Percentiles rank a stretch among this genome's conserved stretches.
Conservation (phyloP, 768 basidiomycete species). For the Fomitopsis pulvina region DNA sequence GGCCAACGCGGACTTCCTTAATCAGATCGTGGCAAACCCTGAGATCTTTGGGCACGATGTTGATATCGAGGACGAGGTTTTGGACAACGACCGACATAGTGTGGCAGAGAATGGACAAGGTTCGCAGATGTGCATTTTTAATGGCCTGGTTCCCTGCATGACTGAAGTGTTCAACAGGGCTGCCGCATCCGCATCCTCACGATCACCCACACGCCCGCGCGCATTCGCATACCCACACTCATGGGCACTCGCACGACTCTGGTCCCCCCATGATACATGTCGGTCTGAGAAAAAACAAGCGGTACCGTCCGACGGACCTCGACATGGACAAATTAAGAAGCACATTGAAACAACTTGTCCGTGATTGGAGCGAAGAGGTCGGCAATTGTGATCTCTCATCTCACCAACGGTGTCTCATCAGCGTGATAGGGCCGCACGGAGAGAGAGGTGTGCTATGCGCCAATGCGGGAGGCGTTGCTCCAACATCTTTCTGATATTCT, state of each 20-base stretch:
- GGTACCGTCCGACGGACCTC: constrained; percentile 52
- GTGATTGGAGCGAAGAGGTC: constrained; percentile 90
- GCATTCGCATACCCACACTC: constrained; percentile 31
- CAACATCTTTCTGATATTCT: constrained; percentile 55
- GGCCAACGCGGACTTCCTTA: constrained; percentile 73
- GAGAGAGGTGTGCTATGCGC: constrained; percentile 72
- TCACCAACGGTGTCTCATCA: not conserved
- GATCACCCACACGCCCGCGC: constrained; percentile 20
- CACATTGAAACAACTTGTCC: constrained; percentile 87
- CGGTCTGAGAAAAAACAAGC: constrained; percentile 18
- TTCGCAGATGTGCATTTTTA: not conserved
- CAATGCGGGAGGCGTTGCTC: constrained; percentile 72
- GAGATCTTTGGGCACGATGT: constrained; percentile 69
- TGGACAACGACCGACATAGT: too few relatives aligned
- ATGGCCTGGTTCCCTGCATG: not conserved
- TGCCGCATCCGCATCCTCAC: constrained; percentile 21
- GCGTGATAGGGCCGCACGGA: constrained; percentile 59
- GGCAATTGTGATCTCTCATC: not conserved
- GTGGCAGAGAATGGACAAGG: not conserved
- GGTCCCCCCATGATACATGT: constrained; percentile 17
- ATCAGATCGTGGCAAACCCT: constrained; percentile 67
- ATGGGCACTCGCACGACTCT: constrained; percentile 17
- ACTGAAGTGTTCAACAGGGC: constrained; percentile 8
- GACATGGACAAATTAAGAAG: constrained; percentile 91
- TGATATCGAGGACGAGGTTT: constrained; percentile 20